Evolutionary conservation across 352 stramenopile species (phyloP), one percentile per base, ranked within the genome.

Genomic region (Plasmopara viticola): DNA sequence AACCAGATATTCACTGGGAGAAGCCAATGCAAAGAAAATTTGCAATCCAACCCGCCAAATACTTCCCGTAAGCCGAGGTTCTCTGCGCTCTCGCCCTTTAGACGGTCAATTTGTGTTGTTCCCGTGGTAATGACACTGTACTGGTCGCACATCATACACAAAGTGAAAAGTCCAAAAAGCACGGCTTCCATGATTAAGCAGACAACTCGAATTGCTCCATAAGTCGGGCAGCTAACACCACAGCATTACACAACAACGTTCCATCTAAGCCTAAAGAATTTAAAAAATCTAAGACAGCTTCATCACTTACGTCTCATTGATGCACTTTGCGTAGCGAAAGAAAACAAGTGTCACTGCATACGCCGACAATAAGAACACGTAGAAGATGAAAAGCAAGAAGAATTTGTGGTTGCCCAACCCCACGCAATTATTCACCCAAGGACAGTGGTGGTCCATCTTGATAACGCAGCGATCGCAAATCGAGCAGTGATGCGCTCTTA

Each of bases 361-460:
- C 8, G 73, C 47, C 48, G 95, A 98, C 15, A 97, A 75, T 10
- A 97, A n/a, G 47, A 97, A 98, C 7, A 98, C 82, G 60, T 92
- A 94, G 57, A 94, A 91, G 59, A 94, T 90, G 49, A 92, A 94
- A 44, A 92, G 77, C 53, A 94, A 53, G 53, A 94, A 94, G 59
- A 93, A 94, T 77, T 99, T 99, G 89, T 99, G 96, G 79, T 99
- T 99, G 51, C 94, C 94, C 59, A 99, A 87, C 8, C 96, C 97
- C 49, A 99, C 95, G 69, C 96, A 99, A 82, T 99, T 99, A 79
- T 99, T 99, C 35, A 99, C 90, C 96, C 96, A 99, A 20, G 95
- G 95, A 70, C 96, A 98, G 68, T 99, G 95, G 89, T 99, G 96
- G 66, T 99, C 97, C 95, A 99, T 98, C 73, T 98, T 98, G 53